These are phyloP conservation scores for Euphorbia schlechtendalii DNA, from an alignment of 441 rosid species.

Conservation along the genomic window DNA sequence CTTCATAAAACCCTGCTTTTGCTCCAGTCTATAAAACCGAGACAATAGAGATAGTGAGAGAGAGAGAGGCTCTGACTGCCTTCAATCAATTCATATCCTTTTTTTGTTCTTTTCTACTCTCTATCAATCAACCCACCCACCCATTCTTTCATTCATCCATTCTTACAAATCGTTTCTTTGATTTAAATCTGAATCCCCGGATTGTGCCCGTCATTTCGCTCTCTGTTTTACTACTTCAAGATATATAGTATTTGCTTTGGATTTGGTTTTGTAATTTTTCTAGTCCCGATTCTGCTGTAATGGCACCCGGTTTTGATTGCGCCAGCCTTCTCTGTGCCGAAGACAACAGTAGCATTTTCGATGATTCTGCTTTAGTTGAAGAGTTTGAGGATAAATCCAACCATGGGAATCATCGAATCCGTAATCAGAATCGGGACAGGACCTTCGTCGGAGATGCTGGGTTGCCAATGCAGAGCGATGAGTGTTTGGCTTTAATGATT, in stretches of 20 bases:
- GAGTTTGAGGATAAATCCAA: constrained; percentile 34
- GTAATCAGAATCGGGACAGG: constrained; percentile 22
- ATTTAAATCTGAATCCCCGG: constrained; percentile 11
- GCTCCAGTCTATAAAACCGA: constrained; percentile 19
- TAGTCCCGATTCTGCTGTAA: constrained; percentile 44
- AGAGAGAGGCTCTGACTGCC: constrained; percentile 9
- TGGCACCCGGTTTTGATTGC: too few relatives aligned
- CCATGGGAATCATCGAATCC: constrained; percentile 25
- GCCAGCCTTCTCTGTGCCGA: constrained; percentile 57
- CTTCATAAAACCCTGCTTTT: constrained; percentile 43
- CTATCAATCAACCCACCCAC: background rate
- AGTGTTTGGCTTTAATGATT: constrained; percentile 45
- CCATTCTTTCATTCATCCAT: constrained; percentile 19
- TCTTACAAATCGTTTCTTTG: constrained; percentile 8
- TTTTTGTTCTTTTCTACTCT: constrained; percentile 20
- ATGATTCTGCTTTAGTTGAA: constrained; percentile 27
- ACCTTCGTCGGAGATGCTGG: constrained; percentile 7
- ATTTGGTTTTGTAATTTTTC: constrained; percentile 5
- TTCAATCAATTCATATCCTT: constrained; percentile 2
- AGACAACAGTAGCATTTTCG: constrained; percentile 38
- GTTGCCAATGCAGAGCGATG: constrained; percentile 48
- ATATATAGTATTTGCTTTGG: background rate
- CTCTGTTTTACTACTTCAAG: constrained; percentile 13
- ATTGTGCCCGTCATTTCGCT: background rate
- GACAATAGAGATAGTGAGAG: constrained; percentile 7